phyloP scores from a whole-genome alignment of 2,329 filamentous ascomycete genomes.

The Aspergillus sp. region DNA sequence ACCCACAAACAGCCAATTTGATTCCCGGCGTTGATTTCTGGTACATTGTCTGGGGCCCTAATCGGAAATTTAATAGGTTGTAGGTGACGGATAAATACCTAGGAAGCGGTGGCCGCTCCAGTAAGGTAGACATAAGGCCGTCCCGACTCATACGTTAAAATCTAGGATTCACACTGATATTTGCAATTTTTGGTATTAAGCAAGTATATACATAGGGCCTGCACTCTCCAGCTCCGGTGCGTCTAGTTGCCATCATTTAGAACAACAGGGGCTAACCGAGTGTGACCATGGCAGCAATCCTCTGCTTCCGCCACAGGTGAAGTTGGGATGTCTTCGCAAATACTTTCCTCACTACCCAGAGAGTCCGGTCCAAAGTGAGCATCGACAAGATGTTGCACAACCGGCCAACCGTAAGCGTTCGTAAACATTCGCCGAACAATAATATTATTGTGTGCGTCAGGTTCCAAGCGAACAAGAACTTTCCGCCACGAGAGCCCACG shows the following conservation, averaged over 20 bases:
- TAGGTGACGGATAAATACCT: no score
- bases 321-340: neutral
- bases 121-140: no score
- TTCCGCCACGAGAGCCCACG: conserved; percentile 91
- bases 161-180: no score
- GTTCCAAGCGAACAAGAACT: conserved; percentile 90
- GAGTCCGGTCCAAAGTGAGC: conserved; percentile 73
- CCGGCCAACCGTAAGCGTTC: conserved; percentile 97
- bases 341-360: neutral
- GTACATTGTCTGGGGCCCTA: no score
- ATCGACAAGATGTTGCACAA: conserved; percentile 90
- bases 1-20: no score
- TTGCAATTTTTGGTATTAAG: no score
- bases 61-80: no score
- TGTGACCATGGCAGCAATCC: neutral
- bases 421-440: conserved; percentile 94
- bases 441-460: conserved; percentile 98
- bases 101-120: no score
- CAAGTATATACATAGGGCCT: neutral
- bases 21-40: no score
- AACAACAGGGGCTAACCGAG: neutral
- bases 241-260: neutral
- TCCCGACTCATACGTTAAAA: no score
- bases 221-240: neutral
- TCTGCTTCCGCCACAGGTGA: neutral